Conservation (phyloP, 345 rosid genomes). For the Moricandia arvensis region DNA sequence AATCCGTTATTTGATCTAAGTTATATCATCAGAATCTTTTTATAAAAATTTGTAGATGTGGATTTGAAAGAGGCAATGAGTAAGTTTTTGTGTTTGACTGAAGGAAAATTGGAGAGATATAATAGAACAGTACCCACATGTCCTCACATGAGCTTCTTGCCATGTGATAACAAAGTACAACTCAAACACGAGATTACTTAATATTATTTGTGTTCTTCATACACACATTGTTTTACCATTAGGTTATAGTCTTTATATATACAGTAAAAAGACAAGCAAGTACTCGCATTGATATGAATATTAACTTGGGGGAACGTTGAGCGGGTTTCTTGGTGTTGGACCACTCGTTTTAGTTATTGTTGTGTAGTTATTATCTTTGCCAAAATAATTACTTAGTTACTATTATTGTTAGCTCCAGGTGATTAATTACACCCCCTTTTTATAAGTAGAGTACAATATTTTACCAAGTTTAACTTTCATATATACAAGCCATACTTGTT, state of each 20-base stretch:
- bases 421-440: not conserved
- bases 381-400: not conserved
- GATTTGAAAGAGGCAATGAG: constrained; percentile 7
- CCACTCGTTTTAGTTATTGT: constrained; percentile 25
- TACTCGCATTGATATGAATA: not conserved
- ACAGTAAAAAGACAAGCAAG: not conserved
- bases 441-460: not conserved
- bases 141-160: constrained; percentile 34
- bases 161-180: constrained; percentile 37
- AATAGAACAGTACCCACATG: constrained; percentile 31
- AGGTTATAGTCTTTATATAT: not conserved
- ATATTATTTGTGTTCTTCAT: not conserved
- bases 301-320: constrained; percentile 34
- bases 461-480: not conserved
- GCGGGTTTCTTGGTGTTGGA: constrained; percentile 35
- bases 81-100: constrained; percentile 20
- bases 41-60: constrained; percentile 5
- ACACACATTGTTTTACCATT: not conserved
- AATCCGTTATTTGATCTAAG: constrained; percentile 1
- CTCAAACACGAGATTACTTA: constrained; percentile 16
- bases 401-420: not conserved
- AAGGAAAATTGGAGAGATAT: not conserved
- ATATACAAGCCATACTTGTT: not conserved
- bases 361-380: not conserved
- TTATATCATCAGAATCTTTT: not conserved